phyloP scores from a whole-genome alignment of 176 grass and related monocot genomes.

The Rhipidocladum racemiflorum region DNA sequence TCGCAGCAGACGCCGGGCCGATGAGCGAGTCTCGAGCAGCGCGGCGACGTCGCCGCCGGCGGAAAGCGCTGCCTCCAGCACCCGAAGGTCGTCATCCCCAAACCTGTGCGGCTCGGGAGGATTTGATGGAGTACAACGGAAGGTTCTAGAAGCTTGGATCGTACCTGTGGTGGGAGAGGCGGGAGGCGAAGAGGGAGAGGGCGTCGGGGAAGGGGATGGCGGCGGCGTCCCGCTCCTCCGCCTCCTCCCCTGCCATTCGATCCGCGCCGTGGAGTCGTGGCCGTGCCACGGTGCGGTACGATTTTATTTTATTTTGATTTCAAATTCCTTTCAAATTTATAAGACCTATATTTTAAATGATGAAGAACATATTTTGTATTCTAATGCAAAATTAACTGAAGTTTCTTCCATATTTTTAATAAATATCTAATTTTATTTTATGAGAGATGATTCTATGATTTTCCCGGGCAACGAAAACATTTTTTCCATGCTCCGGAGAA shows the following conservation, averaged over 20 bases:
- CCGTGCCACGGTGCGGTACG: background rate
- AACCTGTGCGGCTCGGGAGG: constrained; percentile 28
- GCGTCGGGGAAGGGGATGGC: background rate
- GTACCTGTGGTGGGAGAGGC: constrained; percentile 34
- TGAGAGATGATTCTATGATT: too few species aligned
- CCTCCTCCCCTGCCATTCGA: background rate
- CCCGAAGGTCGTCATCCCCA: constrained; percentile 35
- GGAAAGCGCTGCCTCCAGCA: constrained; percentile 57
- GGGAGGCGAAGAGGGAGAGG: constrained; percentile 45
- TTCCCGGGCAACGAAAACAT: too few species aligned
- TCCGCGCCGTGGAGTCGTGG: background rate
- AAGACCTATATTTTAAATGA: too few species aligned
- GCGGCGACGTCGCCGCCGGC: constrained; percentile 32
- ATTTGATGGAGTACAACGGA: background rate
- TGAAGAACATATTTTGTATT: too few species aligned
- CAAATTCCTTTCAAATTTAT: constrained; percentile 1
- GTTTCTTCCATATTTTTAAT: too few species aligned
- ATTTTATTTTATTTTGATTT: background rate
- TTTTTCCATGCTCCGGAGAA: too few species aligned
- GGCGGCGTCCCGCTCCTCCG: background rate
- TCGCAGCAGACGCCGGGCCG: constrained; percentile 38
- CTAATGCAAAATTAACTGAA: too few species aligned
- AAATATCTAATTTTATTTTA: too few species aligned
- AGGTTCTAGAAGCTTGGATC: background rate
- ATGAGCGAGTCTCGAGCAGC: constrained; percentile 44